Base-by-base conservation (phyloP, 2,329 filamentous ascomycete genomes). In the Simplicillium aogashimaense region DNA sequence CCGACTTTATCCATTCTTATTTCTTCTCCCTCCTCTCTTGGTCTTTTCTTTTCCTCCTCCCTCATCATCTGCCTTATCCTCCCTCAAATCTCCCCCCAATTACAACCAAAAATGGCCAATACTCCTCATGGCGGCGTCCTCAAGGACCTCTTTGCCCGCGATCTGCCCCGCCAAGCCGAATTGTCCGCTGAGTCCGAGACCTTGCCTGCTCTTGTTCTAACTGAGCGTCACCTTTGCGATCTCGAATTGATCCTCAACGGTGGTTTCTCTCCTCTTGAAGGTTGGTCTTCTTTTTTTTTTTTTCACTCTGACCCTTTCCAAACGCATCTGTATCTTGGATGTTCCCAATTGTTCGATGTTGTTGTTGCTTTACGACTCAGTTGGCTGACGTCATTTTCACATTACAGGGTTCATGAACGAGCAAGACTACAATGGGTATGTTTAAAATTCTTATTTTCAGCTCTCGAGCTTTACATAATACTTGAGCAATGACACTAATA, bases 191-290 rank as follows among this genome's bases (percentile, higher is more conserved):
- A 98, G 69, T 85, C 90, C 33, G 89, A 95, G 72, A 82, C 60
- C 28, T 80, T 97, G 35, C 86, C 88, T 30, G 85, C 90, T 30
- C 74, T 98, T 51, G 69, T 83, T 44, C 80, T 98, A 51, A 84
- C 78, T 38, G 92, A 98, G 75, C 82, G 92, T 56, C 92, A 98
- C 68, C 81, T 98, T 37, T 98, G 92, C 68, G 92, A 98, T 74
- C 76, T 98, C 51, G 92, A 98, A 69, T 69, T 98, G 66, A 88
- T 98, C 58, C 81, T 98, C 64, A 97, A 88, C 65, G 92, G 92
- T 61, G 92, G 92, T 50, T 98, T 98, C 72, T 95, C 89, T 49
- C 92, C 92, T 44, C 78, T 98, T 32, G 90, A 98, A 78, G 92
- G 89, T 94, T 56, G 47, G 79, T 74, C 34, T 31, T 36, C 14